A percentile compares a stretch with the other conserved stretches of the same genome.
Evolutionary conservation across 306 rosid species (phyloP).

Genomic region (Purshia tridentata): DNA sequence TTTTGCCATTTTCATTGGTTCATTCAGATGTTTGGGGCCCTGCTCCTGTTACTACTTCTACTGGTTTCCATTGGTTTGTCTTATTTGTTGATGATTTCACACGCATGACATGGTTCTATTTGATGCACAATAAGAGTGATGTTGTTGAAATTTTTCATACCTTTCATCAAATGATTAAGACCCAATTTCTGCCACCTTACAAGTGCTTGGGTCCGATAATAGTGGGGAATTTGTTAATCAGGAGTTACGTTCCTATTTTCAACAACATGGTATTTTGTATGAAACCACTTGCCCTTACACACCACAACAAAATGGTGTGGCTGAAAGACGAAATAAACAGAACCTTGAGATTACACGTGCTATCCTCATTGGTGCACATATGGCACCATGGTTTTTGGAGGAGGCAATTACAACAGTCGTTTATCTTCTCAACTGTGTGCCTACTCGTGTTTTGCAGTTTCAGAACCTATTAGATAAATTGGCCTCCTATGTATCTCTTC

Average conservation of each 20-base stretch:
- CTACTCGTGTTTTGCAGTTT: not conserved
- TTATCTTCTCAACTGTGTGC: not conserved
- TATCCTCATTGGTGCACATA: not conserved
- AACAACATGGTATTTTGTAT: not conserved
- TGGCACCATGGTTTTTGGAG: not conserved
- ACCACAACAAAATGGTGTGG: slow-evolving; percentile 13
- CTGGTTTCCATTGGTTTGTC: not conserved
- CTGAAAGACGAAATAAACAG: slow-evolving; percentile 1
- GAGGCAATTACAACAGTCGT: not conserved
- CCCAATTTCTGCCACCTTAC: not conserved
- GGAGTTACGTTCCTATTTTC: not conserved
- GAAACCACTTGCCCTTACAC: slow-evolving; percentile 16
- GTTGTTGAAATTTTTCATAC: not conserved
- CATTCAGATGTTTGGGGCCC: not conserved
- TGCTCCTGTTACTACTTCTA: not conserved
- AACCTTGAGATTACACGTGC: slow-evolving; percentile 11
- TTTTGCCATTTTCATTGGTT: not conserved
- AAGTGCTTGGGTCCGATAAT: not conserved
- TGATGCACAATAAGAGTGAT: not conserved
- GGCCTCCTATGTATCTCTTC: not conserved
- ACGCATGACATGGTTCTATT: not conserved
- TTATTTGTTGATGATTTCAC: not conserved
- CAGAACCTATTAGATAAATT: not conserved
- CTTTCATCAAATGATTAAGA: slow-evolving; percentile 9
- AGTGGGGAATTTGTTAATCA: slow-evolving; percentile 19